Evolutionary conservation across 2,329 filamentous ascomycete species (phyloP).

Genomic region (Biscogniauxia mediterranea): DNA sequence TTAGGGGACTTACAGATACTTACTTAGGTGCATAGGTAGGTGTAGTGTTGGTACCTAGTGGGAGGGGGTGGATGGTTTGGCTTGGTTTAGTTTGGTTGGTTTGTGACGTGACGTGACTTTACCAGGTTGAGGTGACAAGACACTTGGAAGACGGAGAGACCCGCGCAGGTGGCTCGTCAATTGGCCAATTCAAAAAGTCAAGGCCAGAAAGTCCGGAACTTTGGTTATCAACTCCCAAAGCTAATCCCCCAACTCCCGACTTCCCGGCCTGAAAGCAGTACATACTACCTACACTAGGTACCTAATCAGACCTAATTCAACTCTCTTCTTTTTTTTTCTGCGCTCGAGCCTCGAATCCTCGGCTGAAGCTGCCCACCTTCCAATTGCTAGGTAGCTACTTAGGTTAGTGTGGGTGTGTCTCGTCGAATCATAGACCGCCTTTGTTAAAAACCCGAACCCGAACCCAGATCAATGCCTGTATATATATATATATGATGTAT

Average conservation of each 20-base stretch:
- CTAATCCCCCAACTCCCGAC: neutral
- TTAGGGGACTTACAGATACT: no score
- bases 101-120: neutral
- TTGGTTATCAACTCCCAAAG: neutral
- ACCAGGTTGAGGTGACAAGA: neutral
- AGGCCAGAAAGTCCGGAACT: neutral
- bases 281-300: neutral
- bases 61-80: neutral
- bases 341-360: neutral
- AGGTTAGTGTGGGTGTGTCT: no score
- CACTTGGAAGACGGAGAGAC: no score
- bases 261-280: neutral
- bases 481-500: no score
- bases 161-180: neutral
- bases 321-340: neutral
- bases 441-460: neutral
- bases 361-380: neutral
- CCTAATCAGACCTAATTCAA: no score
- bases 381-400: neutral
- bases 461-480: neutral
- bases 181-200: neutral
- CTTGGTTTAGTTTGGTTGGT: no score
- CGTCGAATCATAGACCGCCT: neutral
- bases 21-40: no score
- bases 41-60: neutral